Evolutionary conservation across 78 protist species (phyloP).

Genomic region (Dictyostelium capitatum): DNA sequence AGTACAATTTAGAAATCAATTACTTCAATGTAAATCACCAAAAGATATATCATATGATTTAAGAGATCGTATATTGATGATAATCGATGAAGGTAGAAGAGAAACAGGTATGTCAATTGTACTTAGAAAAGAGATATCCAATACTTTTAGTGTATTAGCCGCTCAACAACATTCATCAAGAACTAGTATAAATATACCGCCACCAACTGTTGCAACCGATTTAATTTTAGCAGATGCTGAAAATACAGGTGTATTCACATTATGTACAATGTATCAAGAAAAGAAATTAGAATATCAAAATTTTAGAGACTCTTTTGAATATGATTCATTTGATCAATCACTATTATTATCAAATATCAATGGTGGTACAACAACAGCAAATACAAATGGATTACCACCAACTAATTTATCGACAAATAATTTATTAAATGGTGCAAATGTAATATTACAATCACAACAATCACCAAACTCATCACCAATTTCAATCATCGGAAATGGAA

Average conservation of each 20-base stretch:
- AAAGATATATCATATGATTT: constrained; percentile 67
- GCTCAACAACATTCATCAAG: not conserved
- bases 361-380: not conserved
- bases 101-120: constrained; percentile 79
- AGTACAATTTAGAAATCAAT: constrained; percentile 70
- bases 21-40: constrained; percentile 40
- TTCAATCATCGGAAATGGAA: not conserved
- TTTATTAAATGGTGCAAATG: constrained; percentile 13
- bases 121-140: constrained; percentile 55
- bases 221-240: constrained; percentile 77
- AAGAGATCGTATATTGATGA: constrained; percentile 44
- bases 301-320: constrained; percentile 23
- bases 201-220: constrained; percentile 48
- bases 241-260: constrained; percentile 71
- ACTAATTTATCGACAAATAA: constrained; percentile 11
- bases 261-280: constrained; percentile 76
- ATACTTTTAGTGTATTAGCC: not conserved
- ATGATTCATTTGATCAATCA: not conserved
- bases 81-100: constrained; percentile 70
- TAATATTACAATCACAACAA: not conserved
- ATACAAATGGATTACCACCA: not conserved
- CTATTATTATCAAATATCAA: not conserved
- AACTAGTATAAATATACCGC: not conserved
- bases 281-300: constrained; percentile 10
- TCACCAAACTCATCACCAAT: constrained; percentile 1